Evolutionary conservation across 1,139 yeast genomes (phyloP).

Genomic region (Kodamaea derodonti): DNA sequence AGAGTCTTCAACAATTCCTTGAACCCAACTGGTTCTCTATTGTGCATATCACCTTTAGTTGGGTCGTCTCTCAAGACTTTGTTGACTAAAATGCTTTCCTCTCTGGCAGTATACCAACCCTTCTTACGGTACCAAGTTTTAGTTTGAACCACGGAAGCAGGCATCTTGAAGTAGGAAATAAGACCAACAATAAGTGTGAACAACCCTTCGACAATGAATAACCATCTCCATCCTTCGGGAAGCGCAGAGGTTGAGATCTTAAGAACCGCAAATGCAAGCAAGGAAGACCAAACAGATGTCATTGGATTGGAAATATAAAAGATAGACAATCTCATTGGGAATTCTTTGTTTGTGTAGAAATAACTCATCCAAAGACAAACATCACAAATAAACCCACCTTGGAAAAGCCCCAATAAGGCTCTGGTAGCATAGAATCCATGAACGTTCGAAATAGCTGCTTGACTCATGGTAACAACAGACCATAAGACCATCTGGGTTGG

Average conservation of each 20-base stretch:
- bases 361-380: conserved; percentile 30
- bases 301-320: conserved; percentile 25
- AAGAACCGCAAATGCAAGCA: conserved; percentile 31
- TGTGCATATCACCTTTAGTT: conserved; percentile 31
- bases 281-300: conserved; percentile 18
- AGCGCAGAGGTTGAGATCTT: conserved; percentile 12
- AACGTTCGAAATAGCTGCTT: conserved; percentile 33
- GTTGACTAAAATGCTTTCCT: conserved; percentile 30
- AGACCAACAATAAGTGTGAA: conserved; percentile 28
- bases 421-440: conserved; percentile 24
- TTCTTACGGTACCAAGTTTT: conserved; percentile 23
- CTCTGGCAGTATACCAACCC: conserved; percentile 37
- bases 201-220: conserved; percentile 33
- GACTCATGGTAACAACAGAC: conserved; percentile 49
- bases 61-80: conserved; percentile 31
- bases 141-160: conserved; percentile 31
- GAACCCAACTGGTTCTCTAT: conserved; percentile 25
- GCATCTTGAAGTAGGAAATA: conserved; percentile 29
- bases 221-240: conserved; percentile 31
- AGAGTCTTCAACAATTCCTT: conserved; percentile 19
- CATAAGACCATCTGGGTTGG: conserved; percentile 50
- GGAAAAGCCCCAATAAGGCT: conserved; percentile 26
- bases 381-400: conserved; percentile 31
- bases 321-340: conserved; percentile 24
- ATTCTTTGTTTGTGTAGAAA: conserved; percentile 24